phyloP scores from a whole-genome alignment of 1,139 yeast species.

The Spencermartinsiella ligniputridi region DNA sequence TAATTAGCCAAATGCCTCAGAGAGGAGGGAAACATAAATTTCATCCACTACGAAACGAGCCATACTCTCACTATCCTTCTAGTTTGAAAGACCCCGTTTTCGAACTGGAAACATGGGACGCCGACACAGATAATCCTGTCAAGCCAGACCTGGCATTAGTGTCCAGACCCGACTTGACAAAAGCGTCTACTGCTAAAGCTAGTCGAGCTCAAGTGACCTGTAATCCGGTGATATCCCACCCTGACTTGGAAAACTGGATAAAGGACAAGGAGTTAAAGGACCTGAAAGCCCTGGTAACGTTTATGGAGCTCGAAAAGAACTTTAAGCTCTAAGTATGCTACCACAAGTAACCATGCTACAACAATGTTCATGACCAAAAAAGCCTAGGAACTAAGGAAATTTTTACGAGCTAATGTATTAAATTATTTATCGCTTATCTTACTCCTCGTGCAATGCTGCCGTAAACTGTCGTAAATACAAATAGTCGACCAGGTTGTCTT shows the following conservation, averaged over 20 bases:
- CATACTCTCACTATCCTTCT: conserved; percentile 7
- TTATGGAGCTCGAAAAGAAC: conserved; percentile 22
- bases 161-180: not conserved
- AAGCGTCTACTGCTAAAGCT: not conserved
- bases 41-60: conserved; percentile 8
- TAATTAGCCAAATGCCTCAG: conserved; percentile 4
- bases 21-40: conserved; percentile 8
- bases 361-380: not conserved
- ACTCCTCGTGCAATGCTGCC: not conserved
- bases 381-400: too few relatives aligned
- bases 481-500: conserved; percentile 25
- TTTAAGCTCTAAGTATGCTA: conserved; percentile 17
- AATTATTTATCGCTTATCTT: too few relatives aligned
- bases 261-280: conserved; percentile 15
- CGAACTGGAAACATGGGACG: not conserved
- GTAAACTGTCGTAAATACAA: conserved; percentile 18
- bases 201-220: not conserved
- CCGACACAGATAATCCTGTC: not conserved
- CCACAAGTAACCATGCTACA: too few relatives aligned
- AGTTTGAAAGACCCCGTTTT: not conserved
- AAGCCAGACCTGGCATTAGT: not conserved
- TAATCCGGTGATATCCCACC: conserved; percentile 10
- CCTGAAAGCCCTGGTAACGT: conserved; percentile 19
- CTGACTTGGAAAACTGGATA: conserved; percentile 17
- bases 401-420: too few relatives aligned